Evolutionary conservation across 768 basidiomycete genomes (phyloP).

Genomic region (Naematelia encephala): DNA sequence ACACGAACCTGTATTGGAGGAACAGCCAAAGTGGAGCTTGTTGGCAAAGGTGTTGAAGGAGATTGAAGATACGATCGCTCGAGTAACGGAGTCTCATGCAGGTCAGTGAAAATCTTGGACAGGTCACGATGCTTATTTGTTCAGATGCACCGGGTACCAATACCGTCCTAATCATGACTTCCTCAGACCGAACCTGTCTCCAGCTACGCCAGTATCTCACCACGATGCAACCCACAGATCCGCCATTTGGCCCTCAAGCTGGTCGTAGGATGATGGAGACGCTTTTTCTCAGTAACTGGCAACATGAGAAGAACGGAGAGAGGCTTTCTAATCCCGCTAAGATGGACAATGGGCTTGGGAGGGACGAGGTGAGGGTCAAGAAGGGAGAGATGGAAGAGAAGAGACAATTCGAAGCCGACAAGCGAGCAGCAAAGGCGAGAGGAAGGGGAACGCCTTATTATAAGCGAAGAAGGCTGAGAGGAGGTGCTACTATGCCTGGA

Average conservation of each 20-base stretch:
- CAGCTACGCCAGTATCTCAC: slow-evolving; percentile 77
- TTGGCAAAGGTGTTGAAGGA: slow-evolving; percentile 82
- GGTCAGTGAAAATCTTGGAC: slow-evolving; percentile 17
- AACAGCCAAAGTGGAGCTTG: slow-evolving; percentile 89
- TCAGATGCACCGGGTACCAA: slow-evolving; percentile 61
- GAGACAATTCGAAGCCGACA: slow-evolving; percentile 13
- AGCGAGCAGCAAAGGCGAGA: slow-evolving; percentile 6
- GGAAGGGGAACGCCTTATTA: slow-evolving; percentile 31
- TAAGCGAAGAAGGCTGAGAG: slow-evolving; percentile 35
- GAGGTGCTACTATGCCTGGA: slow-evolving; percentile 20
- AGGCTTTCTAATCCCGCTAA: slow-evolving; percentile 23
- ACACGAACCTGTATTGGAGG: slow-evolving; percentile 83
- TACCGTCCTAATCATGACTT: slow-evolving; percentile 81
- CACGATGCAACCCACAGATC: slow-evolving; percentile 53
- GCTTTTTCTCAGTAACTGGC: slow-evolving; percentile 53
- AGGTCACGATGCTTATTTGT: neutral
- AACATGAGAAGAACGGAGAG: slow-evolving; percentile 41
- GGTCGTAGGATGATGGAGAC: slow-evolving; percentile 76
- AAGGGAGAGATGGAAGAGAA: slow-evolving; percentile 36
- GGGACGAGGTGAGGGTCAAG: slow-evolving; percentile 27
- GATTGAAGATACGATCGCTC: slow-evolving; percentile 68
- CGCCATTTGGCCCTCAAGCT: slow-evolving; percentile 43
- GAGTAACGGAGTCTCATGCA: slow-evolving; percentile 30
- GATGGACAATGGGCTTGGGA: slow-evolving; percentile 14
- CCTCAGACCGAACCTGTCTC: slow-evolving; percentile 69